Evolutionary conservation across 2,329 filamentous ascomycete genomes (phyloP).

Genomic region (Chlorencoelia australis): DNA sequence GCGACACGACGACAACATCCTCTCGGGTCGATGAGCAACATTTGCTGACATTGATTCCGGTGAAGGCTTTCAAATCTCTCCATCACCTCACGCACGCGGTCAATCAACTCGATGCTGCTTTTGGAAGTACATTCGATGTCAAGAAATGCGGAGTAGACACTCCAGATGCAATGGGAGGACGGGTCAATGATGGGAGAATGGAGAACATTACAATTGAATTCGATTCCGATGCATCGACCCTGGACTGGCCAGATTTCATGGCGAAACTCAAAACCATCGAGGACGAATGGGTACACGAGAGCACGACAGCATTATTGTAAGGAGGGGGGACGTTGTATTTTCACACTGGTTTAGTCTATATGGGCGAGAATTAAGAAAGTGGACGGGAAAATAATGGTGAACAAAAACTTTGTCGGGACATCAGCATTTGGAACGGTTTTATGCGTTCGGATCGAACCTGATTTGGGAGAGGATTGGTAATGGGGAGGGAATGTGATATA

Average conservation of each 20-base stretch:
- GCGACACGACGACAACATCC: too few relatives aligned
- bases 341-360: too few relatives aligned
- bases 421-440: too few relatives aligned
- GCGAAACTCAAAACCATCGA: slow-evolving; percentile 13
- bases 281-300: slow-evolving; percentile 16
- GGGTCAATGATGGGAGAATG: slow-evolving; percentile 18
- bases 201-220: slow-evolving; percentile 22
- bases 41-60: too few relatives aligned
- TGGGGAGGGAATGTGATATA: too few relatives aligned
- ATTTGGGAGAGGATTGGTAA: too few relatives aligned
- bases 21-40: too few relatives aligned
- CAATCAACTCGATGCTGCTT: slow-evolving; percentile 18
- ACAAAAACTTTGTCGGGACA: too few relatives aligned
- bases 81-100: slow-evolving; percentile 17
- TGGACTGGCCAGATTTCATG: slow-evolving; percentile 16
- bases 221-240: slow-evolving; percentile 11
- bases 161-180: slow-evolving; percentile 18
- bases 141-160: slow-evolving; percentile 18
- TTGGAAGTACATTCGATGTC: slow-evolving; percentile 15
- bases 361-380: too few relatives aligned
- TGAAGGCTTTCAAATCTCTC: slow-evolving; percentile 18
- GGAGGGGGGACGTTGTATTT: too few relatives aligned
- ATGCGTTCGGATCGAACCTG: too few relatives aligned
- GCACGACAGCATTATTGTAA: background rate
- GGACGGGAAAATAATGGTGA: too few relatives aligned